Base-by-base conservation (phyloP, 306 rosid species). In the Vigna nakashimae region DNA sequence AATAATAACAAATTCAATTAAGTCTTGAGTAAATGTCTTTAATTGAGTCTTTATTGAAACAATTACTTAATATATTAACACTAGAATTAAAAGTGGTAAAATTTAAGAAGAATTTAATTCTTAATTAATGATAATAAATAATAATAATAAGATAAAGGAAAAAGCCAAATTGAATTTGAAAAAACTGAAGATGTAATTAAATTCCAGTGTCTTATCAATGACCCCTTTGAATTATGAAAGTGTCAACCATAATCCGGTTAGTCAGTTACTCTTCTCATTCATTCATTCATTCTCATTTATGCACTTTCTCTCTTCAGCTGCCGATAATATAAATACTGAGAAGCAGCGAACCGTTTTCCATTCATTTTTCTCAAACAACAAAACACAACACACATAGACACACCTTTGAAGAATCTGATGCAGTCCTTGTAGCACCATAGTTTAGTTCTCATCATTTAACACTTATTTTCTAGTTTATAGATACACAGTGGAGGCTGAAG, bases 271-370 rank as follows among this genome's bases (percentile, higher is more conserved):
- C 73, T 72, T 85, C 78, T 70, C 80, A 69, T 15, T 82, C 30
- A 24, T 58, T 74, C 18, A 57, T 20, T 34, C 66, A 11, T 58
- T 73, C 30, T 20, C 22, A 58, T 20, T 34, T 52, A 18, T 56
- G 10, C 9, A 12, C 69, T 73, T 80, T 57, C 65, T 56, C 71
- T 72, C 76, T 75, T 78, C 76, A 30, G 42, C 84, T 80, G 20
- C 74, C 79, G 74, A 79, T 91, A 95, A 81, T 91, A 95, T 92
- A 95, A 88, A 94, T 87, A 88, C 79, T 22, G 73, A 79, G 89
- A 95, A 80, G 90, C 79, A 73, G 90, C 95, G 86, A 84, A 87
- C 79, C 93, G 89, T 88, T 89, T 79, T 85, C 90, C 88, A 84
- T 86, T 89, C 89, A 84, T 91, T 86, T 83, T 51, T 30, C 75